phyloP scores from a whole-genome alignment of 345 rosid species.

The Eucalyptus guilfoylei region DNA sequence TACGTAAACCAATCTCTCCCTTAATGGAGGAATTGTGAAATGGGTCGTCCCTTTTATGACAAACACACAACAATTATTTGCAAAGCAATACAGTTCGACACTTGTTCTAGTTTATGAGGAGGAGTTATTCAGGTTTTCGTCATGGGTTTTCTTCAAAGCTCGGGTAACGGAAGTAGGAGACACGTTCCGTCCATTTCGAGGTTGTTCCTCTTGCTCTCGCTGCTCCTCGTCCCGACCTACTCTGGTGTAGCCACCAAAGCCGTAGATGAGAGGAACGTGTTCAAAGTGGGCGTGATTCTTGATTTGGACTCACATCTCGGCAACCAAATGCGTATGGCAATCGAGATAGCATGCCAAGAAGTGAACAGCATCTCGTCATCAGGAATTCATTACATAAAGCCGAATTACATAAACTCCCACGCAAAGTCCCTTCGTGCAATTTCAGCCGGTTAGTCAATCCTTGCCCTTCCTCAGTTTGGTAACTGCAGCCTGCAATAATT shows the following conservation, averaged over 20 bases:
- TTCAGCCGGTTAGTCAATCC: background rate
- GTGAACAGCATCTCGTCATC: background rate
- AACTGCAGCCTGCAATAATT: background rate
- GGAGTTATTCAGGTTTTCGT: background rate
- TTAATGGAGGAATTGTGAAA: background rate
- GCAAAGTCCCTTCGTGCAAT: background rate
- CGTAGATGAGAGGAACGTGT: background rate
- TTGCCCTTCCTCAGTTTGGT: background rate
- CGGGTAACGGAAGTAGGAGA: background rate
- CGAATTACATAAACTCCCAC: background rate
- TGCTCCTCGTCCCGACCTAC: background rate
- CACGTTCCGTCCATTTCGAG: background rate
- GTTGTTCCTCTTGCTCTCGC: background rate
- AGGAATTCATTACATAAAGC: background rate
- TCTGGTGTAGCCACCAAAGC: background rate
- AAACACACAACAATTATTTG: background rate
- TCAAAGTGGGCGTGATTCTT: slow-evolving; percentile 19
- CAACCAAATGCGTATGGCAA: slow-evolving; percentile 23
- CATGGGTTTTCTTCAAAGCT: background rate
- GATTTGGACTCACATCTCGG: slow-evolving; percentile 9
- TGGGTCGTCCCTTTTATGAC: background rate
- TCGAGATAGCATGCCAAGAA: slow-evolving; percentile 25
- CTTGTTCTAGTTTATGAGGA: background rate
- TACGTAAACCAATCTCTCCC: fast-evolving
- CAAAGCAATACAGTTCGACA: background rate